Base-by-base conservation (phyloP, 768 basidiomycete genomes). In the Rhodotorula babjevae region DNA sequence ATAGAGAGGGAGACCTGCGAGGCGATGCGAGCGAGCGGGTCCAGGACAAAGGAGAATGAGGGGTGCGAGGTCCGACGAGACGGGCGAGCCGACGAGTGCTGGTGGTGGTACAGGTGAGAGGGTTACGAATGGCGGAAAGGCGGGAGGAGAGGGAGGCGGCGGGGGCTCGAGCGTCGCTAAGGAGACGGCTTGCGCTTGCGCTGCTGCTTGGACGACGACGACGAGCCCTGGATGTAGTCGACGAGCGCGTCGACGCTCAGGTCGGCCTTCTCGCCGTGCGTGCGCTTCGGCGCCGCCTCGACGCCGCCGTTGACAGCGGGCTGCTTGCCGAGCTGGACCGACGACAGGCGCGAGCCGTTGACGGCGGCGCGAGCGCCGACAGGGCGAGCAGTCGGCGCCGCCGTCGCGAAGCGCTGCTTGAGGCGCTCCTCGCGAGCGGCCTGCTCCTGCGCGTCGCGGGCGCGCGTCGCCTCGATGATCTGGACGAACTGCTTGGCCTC, bases 231-330 rank as follows among this genome's bases (percentile, higher is more conserved):
- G 67, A 83, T 82, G 74, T 79, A 83, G 60, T 80, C 77, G 75
- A 83, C 83, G 55, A 83, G 77, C 40, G 81, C 82, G 47, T 83
- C 83, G 42, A 83, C 78, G 68, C 80, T 80, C 42, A 80, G 67
- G 56, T 79, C 76, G 19, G 79, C 81, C 75, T 78, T 77, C 53
- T 72, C 65, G 40, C 78, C 76, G 61, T 75, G 71, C 27, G 55
- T 49, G 42, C 71, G 65, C 47, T 65, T 27, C 2, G 56, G 56
- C 29, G 36, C 58, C 2, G 58, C 36, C 36, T 52, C 50, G 25
- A 40, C 23, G 23, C 21, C 25, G 5, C 60, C 60, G 29, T 61
- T 61, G 8, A 60, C 59, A 4, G 58, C 33, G 11, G 78, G 72
- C 56, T 76, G 75, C 55, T 76, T 61, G 75, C 74, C 36, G 49